These are phyloP conservation scores for Celoporthe dispersa DNA, from an alignment of 2,329 filamentous ascomycete genomes.

Conservation along the genomic window DNA sequence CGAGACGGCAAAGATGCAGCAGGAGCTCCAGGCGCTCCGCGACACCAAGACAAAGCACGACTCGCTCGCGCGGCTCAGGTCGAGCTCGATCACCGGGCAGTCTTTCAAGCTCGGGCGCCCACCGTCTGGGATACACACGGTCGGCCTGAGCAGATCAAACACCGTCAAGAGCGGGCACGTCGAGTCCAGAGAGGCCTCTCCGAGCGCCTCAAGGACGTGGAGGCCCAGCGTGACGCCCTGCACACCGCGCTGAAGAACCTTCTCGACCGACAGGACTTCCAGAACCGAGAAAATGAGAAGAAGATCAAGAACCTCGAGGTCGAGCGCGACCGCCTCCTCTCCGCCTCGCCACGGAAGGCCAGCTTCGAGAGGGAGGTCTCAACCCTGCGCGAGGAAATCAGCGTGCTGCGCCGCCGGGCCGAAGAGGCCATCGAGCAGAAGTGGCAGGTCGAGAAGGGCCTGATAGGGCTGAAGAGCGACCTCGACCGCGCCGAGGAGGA, in stretches of 20 bases:
- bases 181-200: constrained; percentile 72
- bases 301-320: constrained; percentile 75
- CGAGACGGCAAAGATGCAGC: constrained; percentile 83
- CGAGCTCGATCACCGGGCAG: constrained; percentile 44
- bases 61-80: constrained; percentile 44
- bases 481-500: constrained; percentile 94
- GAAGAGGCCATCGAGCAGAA: constrained; percentile 96
- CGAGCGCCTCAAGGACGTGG: constrained; percentile 87
- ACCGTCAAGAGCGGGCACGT: constrained; percentile 54
- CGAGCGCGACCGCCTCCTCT: constrained; percentile 76
- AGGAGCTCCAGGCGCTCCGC: constrained; percentile 76
- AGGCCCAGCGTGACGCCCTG: constrained; percentile 89
- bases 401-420: constrained; percentile 79
- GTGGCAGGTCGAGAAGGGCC: constrained; percentile 91
- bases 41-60: constrained; percentile 43
- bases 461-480: constrained; percentile 91
- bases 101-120: constrained; percentile 36
- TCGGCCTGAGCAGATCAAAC: constrained; percentile 57
- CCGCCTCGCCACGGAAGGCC: constrained; percentile 70
- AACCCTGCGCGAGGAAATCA: constrained; percentile 81
- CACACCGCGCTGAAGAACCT: constrained; percentile 86
- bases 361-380: constrained; percentile 86
- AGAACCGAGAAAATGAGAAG: constrained; percentile 83
- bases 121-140: constrained; percentile 35
- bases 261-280: constrained; percentile 81